phyloP scores from a whole-genome alignment of 2,329 filamentous ascomycete species.

The Ophiobolus disseminans region DNA sequence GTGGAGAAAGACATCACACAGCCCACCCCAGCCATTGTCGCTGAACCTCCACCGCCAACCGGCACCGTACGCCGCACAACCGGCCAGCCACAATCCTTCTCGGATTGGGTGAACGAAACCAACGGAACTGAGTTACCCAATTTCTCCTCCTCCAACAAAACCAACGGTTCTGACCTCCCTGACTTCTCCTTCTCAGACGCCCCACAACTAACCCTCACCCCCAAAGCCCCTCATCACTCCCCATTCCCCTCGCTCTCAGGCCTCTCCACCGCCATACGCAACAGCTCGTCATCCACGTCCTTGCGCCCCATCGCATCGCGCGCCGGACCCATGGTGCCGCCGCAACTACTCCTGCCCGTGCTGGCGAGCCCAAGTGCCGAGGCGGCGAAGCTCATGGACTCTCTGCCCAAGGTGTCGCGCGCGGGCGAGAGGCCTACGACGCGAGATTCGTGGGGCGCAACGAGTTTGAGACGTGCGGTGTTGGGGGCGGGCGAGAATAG shows the following conservation, averaged over 20 bases:
- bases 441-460: not conserved
- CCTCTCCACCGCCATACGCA: not conserved
- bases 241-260: no score
- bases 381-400: no score
- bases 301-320: not conserved
- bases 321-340: not conserved
- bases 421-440: not conserved
- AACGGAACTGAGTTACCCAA: not conserved
- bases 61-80: constrained; percentile 1
- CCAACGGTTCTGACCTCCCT: no score
- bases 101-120: constrained; percentile 2
- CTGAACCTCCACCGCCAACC: not conserved
- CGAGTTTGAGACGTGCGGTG: constrained; percentile 11
- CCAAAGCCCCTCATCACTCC: no score
- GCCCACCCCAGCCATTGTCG: not conserved
- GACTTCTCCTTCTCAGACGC: no score
- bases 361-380: no score
- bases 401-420: not conserved
- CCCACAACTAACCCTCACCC: no score
- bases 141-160: constrained; percentile 7
- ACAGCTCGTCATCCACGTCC: not conserved
- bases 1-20: no score
- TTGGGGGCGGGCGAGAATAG: not conserved
- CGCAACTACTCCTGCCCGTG: no score
- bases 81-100: constrained; percentile 2